These are phyloP conservation scores for Sphagnum tenellum DNA, from an alignment of 225 moss, liverwort and hornwort species.

Conservation along the genomic window DNA sequence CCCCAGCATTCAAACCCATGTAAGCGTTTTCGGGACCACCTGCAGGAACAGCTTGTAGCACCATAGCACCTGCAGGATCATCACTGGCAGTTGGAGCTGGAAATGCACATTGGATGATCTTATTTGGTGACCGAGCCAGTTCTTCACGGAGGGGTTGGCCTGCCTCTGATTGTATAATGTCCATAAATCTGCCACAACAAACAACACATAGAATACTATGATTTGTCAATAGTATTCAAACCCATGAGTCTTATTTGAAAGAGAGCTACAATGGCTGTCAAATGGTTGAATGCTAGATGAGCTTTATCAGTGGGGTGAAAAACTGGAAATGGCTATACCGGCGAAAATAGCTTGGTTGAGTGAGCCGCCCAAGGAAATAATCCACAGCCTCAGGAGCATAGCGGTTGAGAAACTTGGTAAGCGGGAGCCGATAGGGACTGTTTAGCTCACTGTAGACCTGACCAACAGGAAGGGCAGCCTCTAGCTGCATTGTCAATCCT, in stretches of 20 bases:
- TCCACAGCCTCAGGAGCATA: conserved; percentile 96
- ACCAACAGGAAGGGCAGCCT: conserved; percentile 91
- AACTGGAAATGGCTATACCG: conserved; percentile 29
- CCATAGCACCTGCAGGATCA: conserved; percentile 27
- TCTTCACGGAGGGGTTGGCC: conserved; percentile 92
- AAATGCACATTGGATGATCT: conserved; percentile 75
- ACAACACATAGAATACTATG: too few species aligned
- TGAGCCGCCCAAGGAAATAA: conserved; percentile 90
- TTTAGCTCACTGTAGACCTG: conserved; percentile 98
- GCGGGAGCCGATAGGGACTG: conserved; percentile 91
- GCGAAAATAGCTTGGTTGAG: conserved; percentile 80
- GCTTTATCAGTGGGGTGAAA: neutral
- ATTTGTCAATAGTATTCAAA: too few species aligned
- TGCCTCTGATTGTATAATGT: conserved; percentile 85
- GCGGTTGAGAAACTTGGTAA: conserved; percentile 96
- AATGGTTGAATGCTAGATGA: too few species aligned
- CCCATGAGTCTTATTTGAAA: too few species aligned
- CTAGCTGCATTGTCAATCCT: conserved; percentile 82
- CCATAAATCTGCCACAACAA: conserved; percentile 62
- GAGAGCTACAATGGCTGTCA: too few species aligned
- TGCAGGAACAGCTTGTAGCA: conserved; percentile 23
- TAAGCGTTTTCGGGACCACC: conserved; percentile 37
- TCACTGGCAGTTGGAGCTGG: conserved; percentile 40
- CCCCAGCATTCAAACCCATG: conserved; percentile 45
- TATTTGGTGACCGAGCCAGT: conserved; percentile 76